phyloP scores from a whole-genome alignment of 2,329 filamentous ascomycete genomes.

The Pseudogymnoascus sp. region DNA sequence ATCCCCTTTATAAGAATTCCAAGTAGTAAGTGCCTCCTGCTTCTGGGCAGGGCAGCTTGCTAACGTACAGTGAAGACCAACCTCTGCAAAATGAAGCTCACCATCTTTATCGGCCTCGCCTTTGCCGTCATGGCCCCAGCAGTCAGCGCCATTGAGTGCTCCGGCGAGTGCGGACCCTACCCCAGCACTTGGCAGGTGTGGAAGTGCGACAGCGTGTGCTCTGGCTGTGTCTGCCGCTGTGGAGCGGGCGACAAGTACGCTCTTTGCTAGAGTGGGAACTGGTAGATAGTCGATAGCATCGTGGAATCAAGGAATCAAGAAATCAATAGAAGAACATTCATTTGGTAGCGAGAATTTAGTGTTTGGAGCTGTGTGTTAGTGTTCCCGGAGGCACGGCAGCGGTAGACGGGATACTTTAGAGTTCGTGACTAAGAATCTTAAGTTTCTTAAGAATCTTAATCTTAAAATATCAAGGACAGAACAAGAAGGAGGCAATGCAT shows the following conservation, averaged over 20 bases:
- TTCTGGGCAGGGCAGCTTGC: background rate
- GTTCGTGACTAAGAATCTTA: background rate
- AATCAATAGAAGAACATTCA: background rate
- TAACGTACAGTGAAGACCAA: background rate
- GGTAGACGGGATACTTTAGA: background rate
- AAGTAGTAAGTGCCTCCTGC: background rate
- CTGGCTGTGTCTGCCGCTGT: background rate
- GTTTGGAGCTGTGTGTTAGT: background rate
- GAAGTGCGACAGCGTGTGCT: background rate
- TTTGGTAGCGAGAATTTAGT: background rate
- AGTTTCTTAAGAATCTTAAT: background rate
- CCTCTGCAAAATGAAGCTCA: background rate
- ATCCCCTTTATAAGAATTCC: background rate
- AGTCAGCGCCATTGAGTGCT: background rate
- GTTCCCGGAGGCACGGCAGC: background rate
- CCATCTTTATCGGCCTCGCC: background rate
- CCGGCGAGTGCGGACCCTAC: background rate
- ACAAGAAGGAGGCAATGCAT: background rate
- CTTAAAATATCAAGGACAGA: background rate
- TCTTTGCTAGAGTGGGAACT: background rate
- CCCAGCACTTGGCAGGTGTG: background rate
- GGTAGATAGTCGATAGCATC: background rate
- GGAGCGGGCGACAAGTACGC: background rate
- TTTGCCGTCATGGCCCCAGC: background rate
- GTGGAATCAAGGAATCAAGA: background rate